A percentile compares a stretch with the other conserved stretches of the same genome.
phyloP scores from a whole-genome alignment of 805 yeast genomes.

The Sungouiella thailandica region DNA sequence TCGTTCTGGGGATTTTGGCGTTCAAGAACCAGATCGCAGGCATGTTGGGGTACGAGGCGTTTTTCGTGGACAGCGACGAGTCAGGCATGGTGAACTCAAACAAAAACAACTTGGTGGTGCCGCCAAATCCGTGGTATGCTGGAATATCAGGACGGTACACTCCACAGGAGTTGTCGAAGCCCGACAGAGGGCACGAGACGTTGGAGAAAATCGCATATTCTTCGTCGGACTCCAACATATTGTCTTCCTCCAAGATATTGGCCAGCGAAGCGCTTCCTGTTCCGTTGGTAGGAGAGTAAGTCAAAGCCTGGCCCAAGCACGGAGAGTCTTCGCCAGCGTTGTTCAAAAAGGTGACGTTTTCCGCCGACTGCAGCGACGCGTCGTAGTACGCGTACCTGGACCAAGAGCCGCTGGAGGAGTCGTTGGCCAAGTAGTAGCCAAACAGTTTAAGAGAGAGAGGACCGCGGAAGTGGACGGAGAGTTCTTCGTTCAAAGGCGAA shows the following conservation, averaged over 20 bases:
- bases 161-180: constrained; percentile 59
- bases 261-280: constrained; percentile 38
- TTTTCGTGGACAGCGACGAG: constrained; percentile 34
- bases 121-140: constrained; percentile 68
- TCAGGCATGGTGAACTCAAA: constrained; percentile 67
- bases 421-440: constrained; percentile 51
- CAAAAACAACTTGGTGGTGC: constrained; percentile 64
- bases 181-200: constrained; percentile 52
- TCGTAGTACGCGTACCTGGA: constrained; percentile 56
- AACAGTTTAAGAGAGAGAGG: constrained; percentile 59
- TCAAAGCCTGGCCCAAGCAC: constrained; percentile 65
- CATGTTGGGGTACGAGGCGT: constrained; percentile 43
- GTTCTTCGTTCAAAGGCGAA: constrained; percentile 63
- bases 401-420: constrained; percentile 45
- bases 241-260: constrained; percentile 45
- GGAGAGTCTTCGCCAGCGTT: constrained; percentile 55
- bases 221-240: constrained; percentile 49
- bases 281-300: constrained; percentile 60
- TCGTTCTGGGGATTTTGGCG: constrained; percentile 68
- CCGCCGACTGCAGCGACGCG: constrained; percentile 41
- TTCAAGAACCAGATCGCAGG: constrained; percentile 78
- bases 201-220: constrained; percentile 61
- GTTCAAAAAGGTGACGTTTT: constrained; percentile 65
- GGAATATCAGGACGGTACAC: constrained; percentile 72
- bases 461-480: constrained; percentile 77